Base-by-base conservation (phyloP, 108 stramenopile genomes). In the Fragilaria crotonensis region DNA sequence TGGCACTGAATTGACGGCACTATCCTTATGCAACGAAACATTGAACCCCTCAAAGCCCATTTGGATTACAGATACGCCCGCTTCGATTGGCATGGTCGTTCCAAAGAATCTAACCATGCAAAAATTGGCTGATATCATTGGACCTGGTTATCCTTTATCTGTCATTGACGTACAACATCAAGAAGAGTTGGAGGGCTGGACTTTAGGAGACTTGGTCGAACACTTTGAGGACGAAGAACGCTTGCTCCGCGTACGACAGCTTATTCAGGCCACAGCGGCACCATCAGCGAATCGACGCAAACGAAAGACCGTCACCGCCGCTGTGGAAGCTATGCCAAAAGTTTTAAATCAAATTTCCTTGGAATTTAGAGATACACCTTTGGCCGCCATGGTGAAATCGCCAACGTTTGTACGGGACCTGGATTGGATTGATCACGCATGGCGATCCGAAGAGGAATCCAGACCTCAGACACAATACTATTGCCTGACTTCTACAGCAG, bases 401-500 rank as follows among this genome's bases (percentile, higher is more conserved):
- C 88, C 93, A 0, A 22, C 60, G n/a, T 77, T 90, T 50, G 92
- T 92, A 3, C 76, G 92, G 3, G 78, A 76, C 21, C 45, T 90
- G 3, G 94, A 95, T 72, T 93, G 89, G 86, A 81, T 94, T 41
- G 63, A 85, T 49, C 31, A 60, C 25, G 68, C 62, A 33, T 96
- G 93, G 93, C 91, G 90, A 19, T 23, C 55, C 27, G 26, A 45
- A 54, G 45, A 62, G 46, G 77, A 69, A 26, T 69, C 58, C 4
- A 64, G 64, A 49, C 85, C 83, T 0, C 66, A 57, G 25, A 78
- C 90, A 18, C 75, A 89, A 51, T 83, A 93, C 54, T 97, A 97
- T 68, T 95, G 94, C 59, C 66, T 97, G 33, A 94, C 90, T 64
- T 72, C 71, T 44, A 78, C 82, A 5, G 74, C 71, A 0, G 94